These are phyloP conservation scores for Papiliotrema fonsecae DNA, from an alignment of 1,284 basidiomycete genomes.

Conservation along the genomic window DNA sequence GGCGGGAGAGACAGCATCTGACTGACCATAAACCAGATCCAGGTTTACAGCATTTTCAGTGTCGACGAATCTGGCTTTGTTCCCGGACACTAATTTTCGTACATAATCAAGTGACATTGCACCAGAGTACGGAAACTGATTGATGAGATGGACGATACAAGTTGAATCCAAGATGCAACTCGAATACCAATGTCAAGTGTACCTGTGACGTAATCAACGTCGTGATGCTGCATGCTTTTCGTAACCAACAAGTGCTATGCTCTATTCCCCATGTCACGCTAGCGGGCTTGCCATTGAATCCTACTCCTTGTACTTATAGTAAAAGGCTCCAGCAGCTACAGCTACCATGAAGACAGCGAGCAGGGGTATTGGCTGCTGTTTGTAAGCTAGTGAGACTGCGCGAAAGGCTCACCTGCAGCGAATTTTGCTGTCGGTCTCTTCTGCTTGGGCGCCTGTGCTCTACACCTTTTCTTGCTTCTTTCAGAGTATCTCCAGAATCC, in stretches of 20 bases:
- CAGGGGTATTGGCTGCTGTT: slow-evolving; percentile 26
- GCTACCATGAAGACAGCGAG: slow-evolving; percentile 37
- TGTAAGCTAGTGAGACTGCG: background rate
- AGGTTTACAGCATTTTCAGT: slow-evolving; percentile 64
- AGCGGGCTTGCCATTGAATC: background rate
- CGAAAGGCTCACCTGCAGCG: background rate
- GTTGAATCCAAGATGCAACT: background rate
- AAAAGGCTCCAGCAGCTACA: slow-evolving; percentile 36
- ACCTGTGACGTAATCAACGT: too few species aligned
- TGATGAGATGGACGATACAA: background rate
- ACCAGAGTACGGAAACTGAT: background rate
- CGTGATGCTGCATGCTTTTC: too few species aligned
- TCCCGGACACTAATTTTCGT: slow-evolving; percentile 51
- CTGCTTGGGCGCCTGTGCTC: background rate
- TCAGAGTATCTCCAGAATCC: slow-evolving; percentile 38
- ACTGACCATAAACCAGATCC: slow-evolving; percentile 74
- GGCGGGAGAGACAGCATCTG: background rate
- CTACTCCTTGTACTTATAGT: slow-evolving; percentile 30
- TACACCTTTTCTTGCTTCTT: slow-evolving; percentile 19
- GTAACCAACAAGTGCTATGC: too few species aligned
- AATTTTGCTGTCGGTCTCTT: background rate
- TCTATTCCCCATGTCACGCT: too few species aligned
- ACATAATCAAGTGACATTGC: slow-evolving; percentile 36
- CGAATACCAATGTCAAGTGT: background rate
- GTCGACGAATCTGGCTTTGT: slow-evolving; percentile 74